These are phyloP conservation scores for Nymphaea colorata DNA, from an alignment of 164 flowering plant species.

Conservation along the genomic window DNA sequence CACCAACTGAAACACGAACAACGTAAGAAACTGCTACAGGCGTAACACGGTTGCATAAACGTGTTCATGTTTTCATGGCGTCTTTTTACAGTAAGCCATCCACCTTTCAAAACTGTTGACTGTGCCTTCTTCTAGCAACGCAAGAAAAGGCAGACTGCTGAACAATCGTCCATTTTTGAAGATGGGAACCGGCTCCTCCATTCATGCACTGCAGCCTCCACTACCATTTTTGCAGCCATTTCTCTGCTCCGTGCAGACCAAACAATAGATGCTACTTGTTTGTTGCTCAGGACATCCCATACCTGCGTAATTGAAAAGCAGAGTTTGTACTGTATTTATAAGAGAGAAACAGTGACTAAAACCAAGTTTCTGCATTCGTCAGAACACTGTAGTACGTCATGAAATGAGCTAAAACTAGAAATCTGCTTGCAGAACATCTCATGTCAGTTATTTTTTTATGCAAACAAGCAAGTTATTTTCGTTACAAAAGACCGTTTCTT, in stretches of 20 bases:
- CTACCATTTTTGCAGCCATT: constrained; percentile 50
- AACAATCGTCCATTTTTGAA: constrained; percentile 56
- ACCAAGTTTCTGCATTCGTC: background rate
- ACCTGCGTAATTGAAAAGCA: constrained; percentile 7
- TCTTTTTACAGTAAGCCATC: too few species aligned
- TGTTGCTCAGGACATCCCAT: constrained; percentile 55
- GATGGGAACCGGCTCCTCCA: constrained; percentile 54
- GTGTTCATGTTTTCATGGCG: too few species aligned
- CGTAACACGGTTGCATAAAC: too few species aligned
- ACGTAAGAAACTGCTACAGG: too few species aligned
- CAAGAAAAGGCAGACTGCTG: constrained; percentile 58
- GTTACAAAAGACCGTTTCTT: too few species aligned
- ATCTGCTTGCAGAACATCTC: background rate
- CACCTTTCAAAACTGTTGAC: background rate
- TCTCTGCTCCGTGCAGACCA: constrained; percentile 26
- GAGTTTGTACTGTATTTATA: too few species aligned
- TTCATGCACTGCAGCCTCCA: constrained; percentile 41
- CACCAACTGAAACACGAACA: too few species aligned
- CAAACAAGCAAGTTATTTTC: too few species aligned
- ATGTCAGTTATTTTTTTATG: too few species aligned
- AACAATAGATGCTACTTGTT: constrained; percentile 45
- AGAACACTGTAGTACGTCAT: background rate
- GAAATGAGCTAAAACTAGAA: background rate
- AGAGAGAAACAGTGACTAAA: background rate
- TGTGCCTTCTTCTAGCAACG: constrained; percentile 4